Evolutionary conservation across 441 rosid genomes (phyloP).

Genomic region (Croton laevigatus): DNA sequence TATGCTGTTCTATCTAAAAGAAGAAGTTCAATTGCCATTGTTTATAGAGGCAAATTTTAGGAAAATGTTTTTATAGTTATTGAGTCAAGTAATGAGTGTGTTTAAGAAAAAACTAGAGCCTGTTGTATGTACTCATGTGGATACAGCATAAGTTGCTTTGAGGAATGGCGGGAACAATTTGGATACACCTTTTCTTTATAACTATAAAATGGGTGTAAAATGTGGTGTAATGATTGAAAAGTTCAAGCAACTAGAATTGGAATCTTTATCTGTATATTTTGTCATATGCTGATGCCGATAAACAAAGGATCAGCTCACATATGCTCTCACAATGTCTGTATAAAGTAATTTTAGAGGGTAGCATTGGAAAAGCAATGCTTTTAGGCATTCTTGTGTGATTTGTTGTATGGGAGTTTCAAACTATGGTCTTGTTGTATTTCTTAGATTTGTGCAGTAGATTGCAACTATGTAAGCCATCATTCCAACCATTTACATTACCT

Average conservation of each 20-base stretch:
- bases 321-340: background rate
- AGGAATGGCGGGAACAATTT: background rate
- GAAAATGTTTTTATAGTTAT: background rate
- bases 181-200: background rate
- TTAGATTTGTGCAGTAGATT: background rate
- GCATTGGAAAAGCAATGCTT: background rate
- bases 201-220: background rate
- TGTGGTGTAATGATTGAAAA: too few species aligned
- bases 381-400: background rate
- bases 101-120: background rate
- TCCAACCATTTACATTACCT: background rate
- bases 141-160: background rate
- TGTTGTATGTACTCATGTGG: background rate
- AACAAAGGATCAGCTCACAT: background rate
- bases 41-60: background rate
- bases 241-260: too few species aligned
- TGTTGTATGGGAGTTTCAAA: background rate
- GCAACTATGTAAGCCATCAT: background rate
- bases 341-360: background rate
- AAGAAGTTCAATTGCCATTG: constrained; percentile 1
- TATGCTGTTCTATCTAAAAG: constrained; percentile 19
- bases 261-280: background rate
- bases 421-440: background rate
- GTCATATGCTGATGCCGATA: background rate
- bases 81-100: background rate